These are phyloP conservation scores for Aspergillus ochraceus DNA, from an alignment of 2,329 filamentous ascomycete genomes.

Conservation along the genomic window DNA sequence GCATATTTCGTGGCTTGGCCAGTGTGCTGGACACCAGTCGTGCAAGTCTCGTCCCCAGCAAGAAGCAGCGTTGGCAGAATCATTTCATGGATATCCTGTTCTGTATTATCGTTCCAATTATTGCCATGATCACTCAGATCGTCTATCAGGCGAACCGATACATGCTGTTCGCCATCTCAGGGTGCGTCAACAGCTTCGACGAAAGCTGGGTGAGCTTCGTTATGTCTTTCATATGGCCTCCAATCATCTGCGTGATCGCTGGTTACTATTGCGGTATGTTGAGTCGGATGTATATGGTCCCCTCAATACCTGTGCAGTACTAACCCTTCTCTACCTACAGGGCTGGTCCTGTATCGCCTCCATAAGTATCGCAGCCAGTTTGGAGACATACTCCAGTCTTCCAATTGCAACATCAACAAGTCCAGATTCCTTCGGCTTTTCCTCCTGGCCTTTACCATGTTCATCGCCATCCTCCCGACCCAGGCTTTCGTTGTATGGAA, in stretches of 20 bases:
- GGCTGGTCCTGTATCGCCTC: conserved; percentile 61
- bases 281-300: neutral
- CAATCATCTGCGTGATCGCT: conserved; percentile 54
- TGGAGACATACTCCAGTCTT: conserved; percentile 53
- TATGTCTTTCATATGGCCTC: conserved; percentile 57
- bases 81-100: conserved; percentile 54
- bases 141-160: conserved; percentile 62
- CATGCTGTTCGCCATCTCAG: conserved; percentile 57
- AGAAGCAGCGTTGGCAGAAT: conserved; percentile 48
- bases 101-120: conserved; percentile 56
- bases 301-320: conserved; percentile 27
- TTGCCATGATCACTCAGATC: conserved; percentile 59
- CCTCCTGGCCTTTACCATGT: conserved; percentile 53
- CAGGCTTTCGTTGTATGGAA: conserved; percentile 52
- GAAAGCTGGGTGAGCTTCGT: conserved; percentile 59
- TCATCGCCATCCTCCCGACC: conserved; percentile 55
- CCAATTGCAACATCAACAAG: conserved; percentile 53
- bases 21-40: conserved; percentile 61
- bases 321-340: conserved; percentile 36
- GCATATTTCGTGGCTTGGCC: conserved; percentile 62
- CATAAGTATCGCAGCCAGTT: conserved; percentile 61
- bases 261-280: conserved; percentile 58
- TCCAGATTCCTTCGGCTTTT: conserved; percentile 61
- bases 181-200: conserved; percentile 57
- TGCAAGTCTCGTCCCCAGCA: conserved; percentile 52